Percentiles rank a stretch among this genome's conserved stretches.
Evolutionary conservation across 2,329 filamentous ascomycete genomes (phyloP).

Genomic region (Paecilomyces dactylethromorphus): DNA sequence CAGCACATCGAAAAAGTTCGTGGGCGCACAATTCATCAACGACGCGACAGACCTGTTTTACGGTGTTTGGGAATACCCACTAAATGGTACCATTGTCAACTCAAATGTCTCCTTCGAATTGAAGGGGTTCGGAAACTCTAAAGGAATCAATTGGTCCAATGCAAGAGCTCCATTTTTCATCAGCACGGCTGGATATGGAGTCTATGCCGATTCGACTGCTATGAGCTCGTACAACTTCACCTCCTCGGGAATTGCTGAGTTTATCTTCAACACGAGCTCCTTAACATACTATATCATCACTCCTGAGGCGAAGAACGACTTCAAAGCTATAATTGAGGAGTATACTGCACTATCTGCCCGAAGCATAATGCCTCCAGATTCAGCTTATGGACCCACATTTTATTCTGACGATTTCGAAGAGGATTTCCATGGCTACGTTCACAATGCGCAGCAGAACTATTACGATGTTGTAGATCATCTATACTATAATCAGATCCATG

Average conservation of each 20-base stretch:
- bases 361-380: not conserved
- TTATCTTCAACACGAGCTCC: conserved; percentile 1
- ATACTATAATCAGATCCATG: not conserved
- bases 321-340: not conserved
- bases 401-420: not conserved
- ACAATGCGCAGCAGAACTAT: not conserved
- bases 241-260: not conserved
- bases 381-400: not conserved
- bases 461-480: conserved; percentile 1
- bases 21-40: not conserved
- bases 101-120: not conserved
- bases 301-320: not conserved
- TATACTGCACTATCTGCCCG: not conserved
- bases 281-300: not conserved
- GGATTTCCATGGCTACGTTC: not conserved
- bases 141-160: not conserved
- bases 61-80: not conserved
- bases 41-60: not conserved
- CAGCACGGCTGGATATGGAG: not conserved
- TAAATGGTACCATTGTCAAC: not conserved
- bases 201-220: not conserved
- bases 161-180: not conserved
- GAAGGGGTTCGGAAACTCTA: not conserved
- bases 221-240: not conserved
- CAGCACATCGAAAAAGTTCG: not conserved